Conservation (phyloP, 192 early-diverging fungal species). For the Umbelopsis ramanniana region DNA sequence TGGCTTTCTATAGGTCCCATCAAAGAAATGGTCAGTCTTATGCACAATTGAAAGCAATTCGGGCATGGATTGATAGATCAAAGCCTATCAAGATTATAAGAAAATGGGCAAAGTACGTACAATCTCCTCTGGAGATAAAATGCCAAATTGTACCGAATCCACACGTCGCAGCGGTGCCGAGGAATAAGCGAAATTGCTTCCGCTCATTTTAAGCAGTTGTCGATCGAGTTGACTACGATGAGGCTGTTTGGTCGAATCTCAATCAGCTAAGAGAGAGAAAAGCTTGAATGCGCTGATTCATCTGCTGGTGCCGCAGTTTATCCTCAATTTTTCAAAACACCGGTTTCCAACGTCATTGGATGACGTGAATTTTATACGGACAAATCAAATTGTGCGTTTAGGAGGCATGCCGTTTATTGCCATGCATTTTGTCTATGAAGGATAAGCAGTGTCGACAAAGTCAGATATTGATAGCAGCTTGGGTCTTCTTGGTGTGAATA, state of each 20-base stretch:
- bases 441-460: neutral
- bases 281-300: conserved; percentile 3
- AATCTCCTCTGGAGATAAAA: conserved; percentile 95
- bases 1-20: conserved; percentile 75
- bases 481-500: neutral
- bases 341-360: conserved; percentile 10
- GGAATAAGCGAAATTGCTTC: conserved; percentile 71
- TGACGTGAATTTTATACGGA: neutral
- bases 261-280: conserved; percentile 20
- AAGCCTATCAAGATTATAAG: conserved; percentile 1
- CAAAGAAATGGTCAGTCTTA: conserved; percentile 6
- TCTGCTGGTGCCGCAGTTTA: conserved; percentile 19
- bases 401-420: neutral
- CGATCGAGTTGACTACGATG: conserved; percentile 7
- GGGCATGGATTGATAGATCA: conserved; percentile 4
- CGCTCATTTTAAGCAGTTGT: conserved; percentile 49
- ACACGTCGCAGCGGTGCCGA: conserved; percentile 85
- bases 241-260: conserved; percentile 17
- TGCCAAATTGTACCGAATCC: conserved; percentile 92
- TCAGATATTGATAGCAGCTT: neutral
- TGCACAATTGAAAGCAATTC: conserved; percentile 14
- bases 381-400: neutral
- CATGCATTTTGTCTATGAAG: neutral
- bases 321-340: conserved; percentile 20
- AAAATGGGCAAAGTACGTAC: conserved; percentile 53